These are phyloP conservation scores for Panus rudis DNA, from an alignment of 768 basidiomycete species.

Conservation along the genomic window DNA sequence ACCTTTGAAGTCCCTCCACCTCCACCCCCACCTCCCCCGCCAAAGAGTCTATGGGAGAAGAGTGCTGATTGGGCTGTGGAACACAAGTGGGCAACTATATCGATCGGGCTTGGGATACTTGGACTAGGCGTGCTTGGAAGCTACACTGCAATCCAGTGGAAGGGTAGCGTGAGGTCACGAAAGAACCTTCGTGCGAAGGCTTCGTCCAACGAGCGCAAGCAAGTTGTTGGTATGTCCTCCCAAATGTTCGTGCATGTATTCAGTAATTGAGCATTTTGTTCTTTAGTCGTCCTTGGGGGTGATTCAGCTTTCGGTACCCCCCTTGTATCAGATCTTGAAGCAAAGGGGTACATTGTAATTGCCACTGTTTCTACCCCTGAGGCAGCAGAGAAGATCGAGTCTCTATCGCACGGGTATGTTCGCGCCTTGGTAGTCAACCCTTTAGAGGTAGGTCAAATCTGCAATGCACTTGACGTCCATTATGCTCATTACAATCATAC, in stretches of 20 bases:
- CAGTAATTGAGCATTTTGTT: slow-evolving; percentile 5
- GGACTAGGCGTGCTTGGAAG: slow-evolving; percentile 58
- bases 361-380: slow-evolving; percentile 68
- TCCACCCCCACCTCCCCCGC: slow-evolving; percentile 51
- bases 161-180: slow-evolving; percentile 14
- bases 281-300: slow-evolving; percentile 72
- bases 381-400: slow-evolving; percentile 59
- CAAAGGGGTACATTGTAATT: slow-evolving; percentile 77
- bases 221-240: slow-evolving; percentile 34
- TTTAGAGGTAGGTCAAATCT: slow-evolving; percentile 44
- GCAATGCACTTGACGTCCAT: not conserved
- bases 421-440: slow-evolving; percentile 80
- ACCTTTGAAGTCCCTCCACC: slow-evolving; percentile 66
- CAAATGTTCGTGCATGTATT: not conserved
- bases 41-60: slow-evolving; percentile 37
- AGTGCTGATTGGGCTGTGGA: slow-evolving; percentile 45
- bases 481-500: not conserved
- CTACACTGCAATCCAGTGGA: slow-evolving; percentile 32
- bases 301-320: slow-evolving; percentile 69
- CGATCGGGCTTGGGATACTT: slow-evolving; percentile 47
- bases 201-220: slow-evolving; percentile 32
- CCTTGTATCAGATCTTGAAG: slow-evolving; percentile 67
- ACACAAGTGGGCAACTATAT: slow-evolving; percentile 56
- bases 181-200: slow-evolving; percentile 17
- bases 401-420: slow-evolving; percentile 63